A percentile compares a stretch with the other conserved stretches of the same genome.
phyloP scores from a whole-genome alignment of 768 basidiomycete species.

The Lactarius evosmus region DNA sequence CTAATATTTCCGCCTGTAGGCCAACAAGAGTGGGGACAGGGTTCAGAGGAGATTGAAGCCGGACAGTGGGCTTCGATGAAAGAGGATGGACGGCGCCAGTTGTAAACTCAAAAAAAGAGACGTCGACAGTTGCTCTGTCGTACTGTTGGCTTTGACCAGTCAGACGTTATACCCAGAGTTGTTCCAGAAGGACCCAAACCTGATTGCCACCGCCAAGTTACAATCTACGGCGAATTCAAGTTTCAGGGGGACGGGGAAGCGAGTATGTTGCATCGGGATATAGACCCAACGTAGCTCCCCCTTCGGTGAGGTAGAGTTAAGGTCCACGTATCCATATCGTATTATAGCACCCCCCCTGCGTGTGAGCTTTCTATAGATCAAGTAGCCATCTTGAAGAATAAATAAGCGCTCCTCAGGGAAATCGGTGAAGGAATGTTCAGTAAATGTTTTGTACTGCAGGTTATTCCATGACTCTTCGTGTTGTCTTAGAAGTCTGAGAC shows the following conservation, averaged over 20 bases:
- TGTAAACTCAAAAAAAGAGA: conserved; percentile 11
- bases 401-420: too few species aligned
- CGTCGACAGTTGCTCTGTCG: neutral
- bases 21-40: conserved; percentile 2
- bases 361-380: neutral
- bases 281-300: conserved; percentile 10
- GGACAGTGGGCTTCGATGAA: conserved; percentile 10
- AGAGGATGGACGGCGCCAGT: conserved; percentile 12
- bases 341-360: neutral
- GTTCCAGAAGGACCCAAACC: neutral
- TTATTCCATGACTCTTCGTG: conserved; percentile 3
- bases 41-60: conserved; percentile 3
- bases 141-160: neutral
- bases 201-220: conserved; percentile 11
- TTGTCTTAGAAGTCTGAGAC: neutral
- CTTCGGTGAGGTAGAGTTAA: neutral
- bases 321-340: conserved; percentile 20
- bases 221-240: conserved; percentile 14
- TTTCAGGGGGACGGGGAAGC: neutral
- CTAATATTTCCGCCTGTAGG: conserved; percentile 8
- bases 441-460: neutral
- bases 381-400: conserved; percentile 1
- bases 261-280: neutral
- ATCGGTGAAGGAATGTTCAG: neutral
- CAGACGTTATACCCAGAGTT: neutral